Percentiles rank a stretch among this genome's conserved stretches.
These are phyloP conservation scores for Calonectria leucothoes DNA, from an alignment of 2,329 filamentous ascomycete genomes.

Conservation along the genomic window DNA sequence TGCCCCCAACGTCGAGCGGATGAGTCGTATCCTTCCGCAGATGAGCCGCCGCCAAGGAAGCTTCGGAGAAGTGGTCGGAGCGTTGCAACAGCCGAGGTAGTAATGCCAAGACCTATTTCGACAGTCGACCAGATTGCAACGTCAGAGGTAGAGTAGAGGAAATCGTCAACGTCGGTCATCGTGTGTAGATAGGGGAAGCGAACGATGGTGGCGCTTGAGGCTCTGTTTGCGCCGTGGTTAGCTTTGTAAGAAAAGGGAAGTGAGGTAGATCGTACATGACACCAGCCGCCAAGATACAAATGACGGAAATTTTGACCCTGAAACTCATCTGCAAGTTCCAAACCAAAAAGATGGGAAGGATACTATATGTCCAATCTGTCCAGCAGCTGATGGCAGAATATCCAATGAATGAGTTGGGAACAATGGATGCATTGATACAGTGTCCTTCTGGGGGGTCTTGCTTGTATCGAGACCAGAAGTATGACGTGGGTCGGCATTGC, in stretches of 20 bases:
- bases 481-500: constrained; percentile 52
- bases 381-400: constrained; percentile 53
- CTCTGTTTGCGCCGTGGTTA: constrained; percentile 34
- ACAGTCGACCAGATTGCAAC: constrained; percentile 59
- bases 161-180: constrained; percentile 52
- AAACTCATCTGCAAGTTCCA: constrained; percentile 55
- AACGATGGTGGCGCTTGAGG: constrained; percentile 56
- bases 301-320: constrained; percentile 51
- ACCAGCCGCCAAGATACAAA: constrained; percentile 46
- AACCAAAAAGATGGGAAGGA: constrained; percentile 54
- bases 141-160: constrained; percentile 56
- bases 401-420: constrained; percentile 47
- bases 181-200: constrained; percentile 54
- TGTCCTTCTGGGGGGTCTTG: constrained; percentile 40
- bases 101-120: constrained; percentile 56
- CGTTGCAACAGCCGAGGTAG: constrained; percentile 53
- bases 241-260: background rate
- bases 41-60: constrained; percentile 31
- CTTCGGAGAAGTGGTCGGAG: constrained; percentile 50
- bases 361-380: constrained; percentile 54
- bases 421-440: constrained; percentile 44
- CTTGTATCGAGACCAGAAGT: constrained; percentile 51
- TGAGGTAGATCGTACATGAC: constrained; percentile 47
- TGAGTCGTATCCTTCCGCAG: constrained; percentile 26
- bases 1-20: constrained; percentile 33